phyloP scores from a whole-genome alignment of 2,329 filamentous ascomycete species.

The Apiospora aurea region DNA sequence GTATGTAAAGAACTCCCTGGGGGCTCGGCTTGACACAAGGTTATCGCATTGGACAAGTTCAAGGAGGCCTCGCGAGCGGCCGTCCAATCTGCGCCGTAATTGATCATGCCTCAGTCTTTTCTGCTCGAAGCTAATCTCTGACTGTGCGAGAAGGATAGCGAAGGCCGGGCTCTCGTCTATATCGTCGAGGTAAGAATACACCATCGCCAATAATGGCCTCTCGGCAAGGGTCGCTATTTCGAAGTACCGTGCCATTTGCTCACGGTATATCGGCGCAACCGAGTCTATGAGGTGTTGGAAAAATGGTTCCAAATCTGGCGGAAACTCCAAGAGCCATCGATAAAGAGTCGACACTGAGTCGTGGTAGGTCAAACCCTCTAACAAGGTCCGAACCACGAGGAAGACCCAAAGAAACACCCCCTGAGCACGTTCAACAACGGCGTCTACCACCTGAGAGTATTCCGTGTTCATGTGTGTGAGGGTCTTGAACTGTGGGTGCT shows the following conservation, averaged over 20 bases:
- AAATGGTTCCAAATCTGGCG: neutral
- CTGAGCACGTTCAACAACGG: neutral
- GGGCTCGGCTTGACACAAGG: neutral
- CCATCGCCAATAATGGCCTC: neutral
- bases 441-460: neutral
- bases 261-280: neutral
- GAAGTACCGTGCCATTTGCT: neutral
- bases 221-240: neutral
- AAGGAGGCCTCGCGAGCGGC: neutral
- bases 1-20: neutral
- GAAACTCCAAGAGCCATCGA: neutral
- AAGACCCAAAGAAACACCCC: slow-evolving; percentile 13
- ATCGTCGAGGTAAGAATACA: neutral
- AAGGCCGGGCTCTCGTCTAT: neutral
- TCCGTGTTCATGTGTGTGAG: neutral
- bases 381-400: neutral
- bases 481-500: neutral
- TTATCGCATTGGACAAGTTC: neutral
- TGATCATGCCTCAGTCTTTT: neutral
- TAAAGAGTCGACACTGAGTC: neutral
- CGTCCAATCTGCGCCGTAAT: neutral
- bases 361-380: neutral
- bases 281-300: neutral
- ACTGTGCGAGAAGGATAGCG: neutral
- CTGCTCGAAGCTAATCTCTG: neutral